Base-by-base conservation (phyloP, 441 rosid genomes). In the Gossypium lobatum region DNA sequence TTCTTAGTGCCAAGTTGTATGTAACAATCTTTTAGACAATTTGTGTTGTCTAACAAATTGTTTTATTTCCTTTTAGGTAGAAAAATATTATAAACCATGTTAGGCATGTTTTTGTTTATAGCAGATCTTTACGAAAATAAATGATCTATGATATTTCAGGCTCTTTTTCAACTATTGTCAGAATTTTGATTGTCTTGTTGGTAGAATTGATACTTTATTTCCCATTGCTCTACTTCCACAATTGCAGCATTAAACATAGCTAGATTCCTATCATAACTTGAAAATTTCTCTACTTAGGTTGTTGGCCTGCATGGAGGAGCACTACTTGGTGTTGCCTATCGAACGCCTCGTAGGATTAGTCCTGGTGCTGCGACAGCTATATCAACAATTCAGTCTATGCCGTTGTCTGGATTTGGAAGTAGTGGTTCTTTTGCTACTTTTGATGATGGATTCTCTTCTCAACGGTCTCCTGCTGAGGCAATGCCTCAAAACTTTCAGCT, bases 271-370 rank as follows among this genome's bases (percentile, higher is more conserved):
- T 58, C 55, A 70, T 57, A 55, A 64, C 52, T 59, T 45, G 28
- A 64, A 76, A 70, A 68, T 64, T 71, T 64, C 73, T 78, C 62
- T 72, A 64, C 65, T 64, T 76, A 95, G 99, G 93, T 91, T 50
- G 82, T 88, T 79, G 91, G 97, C 67, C 87, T 95, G 80, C 99
- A 93, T 85, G 99, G 99, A 26, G 99, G 99, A 64, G 96, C 98
- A 57, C 88, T 95, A 70, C 89, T 93, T 80, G 99, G 99, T 74
- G 94, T 95, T 81, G 94, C 97, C 72, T 93, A 91, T 81, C 89
- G 98, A 72, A 90, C 95, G 54, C 91, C 99, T 28, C 86, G 94
- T 65, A 88, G 95, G 80, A 79, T 92, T 76, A 90, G 95, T 80
- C 93, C 98, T 79, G 81, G 80, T 82, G 83, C 99, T 61, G 99